phyloP scores from a whole-genome alignment of 2,329 filamentous ascomycete genomes.

The Penicillium brasilianum region DNA sequence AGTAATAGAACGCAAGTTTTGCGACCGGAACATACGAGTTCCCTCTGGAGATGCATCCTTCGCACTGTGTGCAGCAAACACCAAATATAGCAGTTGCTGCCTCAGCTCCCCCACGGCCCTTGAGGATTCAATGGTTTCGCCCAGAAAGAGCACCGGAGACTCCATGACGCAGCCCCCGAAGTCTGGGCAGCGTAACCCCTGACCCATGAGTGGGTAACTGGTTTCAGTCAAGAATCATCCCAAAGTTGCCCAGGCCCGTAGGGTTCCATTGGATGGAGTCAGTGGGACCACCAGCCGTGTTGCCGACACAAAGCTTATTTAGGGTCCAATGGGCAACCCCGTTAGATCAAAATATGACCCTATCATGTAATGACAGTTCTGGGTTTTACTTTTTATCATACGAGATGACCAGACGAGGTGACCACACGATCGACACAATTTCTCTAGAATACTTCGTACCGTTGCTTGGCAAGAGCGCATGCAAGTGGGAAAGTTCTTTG shows the following conservation, averaged over 20 bases:
- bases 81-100: neutral
- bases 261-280: conserved; percentile 10
- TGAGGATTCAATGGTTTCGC: neutral
- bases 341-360: conserved; percentile 5
- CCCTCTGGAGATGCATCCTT: neutral
- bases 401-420: neutral
- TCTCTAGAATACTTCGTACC: conserved; percentile 2
- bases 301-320: conserved; percentile 19
- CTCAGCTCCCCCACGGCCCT: neutral
- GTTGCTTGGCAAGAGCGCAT: conserved; percentile 11
- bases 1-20: neutral
- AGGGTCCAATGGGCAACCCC: conserved; percentile 13
- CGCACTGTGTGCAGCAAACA: neutral
- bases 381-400: neutral
- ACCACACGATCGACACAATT: conserved; percentile 12
- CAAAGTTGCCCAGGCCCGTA: neutral
- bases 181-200: neutral
- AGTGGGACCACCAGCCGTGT: conserved; percentile 1
- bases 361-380: conserved; percentile 14
- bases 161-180: neutral
- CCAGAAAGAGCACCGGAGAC: neutral
- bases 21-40: neutral
- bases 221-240: conserved; percentile 7
- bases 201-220: conserved; percentile 7
- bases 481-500: neutral